Evolutionary conservation across 345 rosid genomes (phyloP), one percentile per base, ranked within the genome.

Genomic region (Combretum micranthum): DNA sequence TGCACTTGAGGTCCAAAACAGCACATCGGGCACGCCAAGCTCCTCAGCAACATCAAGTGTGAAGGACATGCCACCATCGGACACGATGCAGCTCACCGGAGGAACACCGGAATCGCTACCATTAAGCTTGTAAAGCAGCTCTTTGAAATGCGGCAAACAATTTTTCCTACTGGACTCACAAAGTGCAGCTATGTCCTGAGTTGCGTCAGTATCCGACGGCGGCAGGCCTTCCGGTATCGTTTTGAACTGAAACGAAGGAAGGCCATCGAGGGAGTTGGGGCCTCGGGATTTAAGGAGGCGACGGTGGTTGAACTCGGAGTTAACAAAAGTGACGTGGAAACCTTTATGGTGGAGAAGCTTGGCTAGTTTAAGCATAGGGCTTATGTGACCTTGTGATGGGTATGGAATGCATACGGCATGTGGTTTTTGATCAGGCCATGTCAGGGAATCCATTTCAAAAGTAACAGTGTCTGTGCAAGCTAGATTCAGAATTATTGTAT

Each of bases 341-440:
- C 66, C 73, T 5, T 7, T 47, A 20, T 22, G 61, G 55, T 61
- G 67, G 60, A 73, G 70, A 46, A 64, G 64, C 48, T 72, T 64
- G 16, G 64, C 69, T 11, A 68, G 42, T 5, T 56, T 64, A 0
- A 64, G 46, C 69, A 68, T 64, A 0, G 72, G 61, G 43, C 21
- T 60, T 20, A 71, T 59, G 61, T 66, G 72, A 47, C 75, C 65
- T 39, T 62, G 75, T 4, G 51, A 46, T 2, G 65, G 55, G 19
- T 2, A 20, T 6, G 62, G 72, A 12, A 66, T 11, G 21, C 64
- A 62, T 10, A 58, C 61, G 9, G 44, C 70, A 52, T 70, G 68
- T 2, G 51, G 17, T 52, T 61, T 52, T 37, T 32, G 39, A 1
- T 32, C 39, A 32, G 9, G 39, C 39, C 6, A 0, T 5, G 9